phyloP scores from a whole-genome alignment of 345 rosid genomes.

The Limnanthes douglasii region DNA sequence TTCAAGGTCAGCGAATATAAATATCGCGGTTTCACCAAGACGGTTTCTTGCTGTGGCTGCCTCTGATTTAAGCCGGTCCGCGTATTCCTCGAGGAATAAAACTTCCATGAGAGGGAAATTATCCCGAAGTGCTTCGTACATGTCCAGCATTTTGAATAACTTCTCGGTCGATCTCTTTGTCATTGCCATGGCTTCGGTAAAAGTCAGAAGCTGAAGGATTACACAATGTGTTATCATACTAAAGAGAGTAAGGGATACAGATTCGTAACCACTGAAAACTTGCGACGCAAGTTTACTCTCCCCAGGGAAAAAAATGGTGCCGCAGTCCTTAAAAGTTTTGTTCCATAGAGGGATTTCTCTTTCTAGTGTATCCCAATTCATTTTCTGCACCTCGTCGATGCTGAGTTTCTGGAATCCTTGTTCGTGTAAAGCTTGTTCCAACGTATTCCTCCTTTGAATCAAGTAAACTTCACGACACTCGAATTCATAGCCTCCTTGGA shows the following conservation, averaged over 20 bases:
- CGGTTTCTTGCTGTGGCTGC: conserved; percentile 27
- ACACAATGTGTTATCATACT: conserved; percentile 31
- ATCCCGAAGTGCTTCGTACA: conserved; percentile 61
- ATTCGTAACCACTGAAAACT: conserved; percentile 23
- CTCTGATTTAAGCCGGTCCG: conserved; percentile 36
- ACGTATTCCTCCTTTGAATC: conserved; percentile 34
- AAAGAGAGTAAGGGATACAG: conserved; percentile 24
- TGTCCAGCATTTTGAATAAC: conserved; percentile 68
- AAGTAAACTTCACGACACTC: conserved; percentile 63
- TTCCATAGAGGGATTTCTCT: conserved; percentile 64
- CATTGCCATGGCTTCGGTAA: conserved; percentile 66
- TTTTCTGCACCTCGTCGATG: conserved; percentile 69
- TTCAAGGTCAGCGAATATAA: conserved; percentile 58
- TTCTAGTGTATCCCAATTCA: conserved; percentile 65
- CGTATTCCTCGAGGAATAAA: conserved; percentile 26
- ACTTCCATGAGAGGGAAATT: conserved; percentile 20
- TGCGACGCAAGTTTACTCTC: conserved; percentile 38
- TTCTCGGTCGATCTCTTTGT: conserved; percentile 58
- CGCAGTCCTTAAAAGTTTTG: conserved; percentile 42
- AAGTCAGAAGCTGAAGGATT: conserved; percentile 53
- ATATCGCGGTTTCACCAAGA: conserved; percentile 58
- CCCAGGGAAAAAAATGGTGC: conserved; percentile 29
- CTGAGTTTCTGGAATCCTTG: conserved; percentile 61
- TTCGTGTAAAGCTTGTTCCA: conserved; percentile 32
- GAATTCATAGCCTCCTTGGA: conserved; percentile 42